Conservation (phyloP, 129 eudicot species). For the Lactuca sativa region DNA sequence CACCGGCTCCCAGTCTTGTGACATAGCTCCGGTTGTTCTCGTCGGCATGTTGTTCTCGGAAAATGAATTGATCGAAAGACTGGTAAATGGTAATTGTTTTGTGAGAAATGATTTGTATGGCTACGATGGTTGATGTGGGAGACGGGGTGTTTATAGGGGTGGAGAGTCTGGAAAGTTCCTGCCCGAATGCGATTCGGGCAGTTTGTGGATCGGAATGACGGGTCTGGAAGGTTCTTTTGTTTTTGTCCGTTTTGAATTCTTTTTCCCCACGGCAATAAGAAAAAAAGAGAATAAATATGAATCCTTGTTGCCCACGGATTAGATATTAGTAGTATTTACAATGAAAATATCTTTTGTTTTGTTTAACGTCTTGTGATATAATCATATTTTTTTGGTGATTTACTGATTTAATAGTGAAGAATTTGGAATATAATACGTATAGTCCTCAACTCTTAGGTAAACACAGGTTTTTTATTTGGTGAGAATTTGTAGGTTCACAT, state of each 20-base stretch:
- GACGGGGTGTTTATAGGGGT: conserved; percentile 5
- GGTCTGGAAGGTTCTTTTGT: conserved; percentile 31
- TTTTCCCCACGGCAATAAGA: neutral
- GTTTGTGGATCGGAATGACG: neutral
- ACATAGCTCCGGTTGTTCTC: conserved; percentile 37
- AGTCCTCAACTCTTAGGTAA: no score
- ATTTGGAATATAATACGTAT: no score
- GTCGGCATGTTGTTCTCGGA: conserved; percentile 31
- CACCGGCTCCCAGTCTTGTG: conserved; percentile 79
- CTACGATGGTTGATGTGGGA: neutral
- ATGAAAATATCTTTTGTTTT: no score
- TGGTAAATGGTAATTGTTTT: no score
- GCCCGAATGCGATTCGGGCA: neutral
- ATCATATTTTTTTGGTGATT: no score
- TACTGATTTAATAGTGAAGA: no score
- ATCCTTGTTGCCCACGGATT: neutral
- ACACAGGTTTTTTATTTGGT: no score
- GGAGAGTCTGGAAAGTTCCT: conserved; percentile 41
- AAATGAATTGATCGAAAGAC: neutral
- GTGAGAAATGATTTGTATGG: neutral
- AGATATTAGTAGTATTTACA: neutral
- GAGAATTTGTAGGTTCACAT: no score
- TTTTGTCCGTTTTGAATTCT: neutral
- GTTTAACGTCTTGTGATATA: no score
- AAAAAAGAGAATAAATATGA: neutral